Evolutionary conservation across 129 eudicot genomes (phyloP), one percentile per base, ranked within the genome.

Genomic region (Flaveria robusta): DNA sequence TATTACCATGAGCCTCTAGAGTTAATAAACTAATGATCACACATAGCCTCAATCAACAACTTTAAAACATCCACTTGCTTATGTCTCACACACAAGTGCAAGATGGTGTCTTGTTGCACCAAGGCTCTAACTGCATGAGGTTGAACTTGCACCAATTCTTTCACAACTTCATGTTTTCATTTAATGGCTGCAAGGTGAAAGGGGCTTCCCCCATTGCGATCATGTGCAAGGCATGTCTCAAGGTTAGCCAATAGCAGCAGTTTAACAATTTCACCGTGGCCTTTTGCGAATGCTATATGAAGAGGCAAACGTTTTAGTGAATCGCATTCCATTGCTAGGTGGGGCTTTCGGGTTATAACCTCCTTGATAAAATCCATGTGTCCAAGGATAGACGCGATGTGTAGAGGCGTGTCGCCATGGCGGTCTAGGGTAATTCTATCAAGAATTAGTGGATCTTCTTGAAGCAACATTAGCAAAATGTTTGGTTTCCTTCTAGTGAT

Each of bases 271-370:
- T 71, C 84, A 10, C 47, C 51, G 41, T 82, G 55, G 13, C 93
- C 90, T 39, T 88, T 86, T 1, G 85, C 82, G 0, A 88, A 83
- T 22, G 93, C 88, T 72, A 83, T 3, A 72, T 88, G 93, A 74
- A 88, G 88, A 0, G 93, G 75, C 60, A 83, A 42, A 0, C 68
- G 72, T 24, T 46, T 66, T 20, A n/a, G 74, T 58, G 84, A 87
- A 67, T 88, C 86, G 1, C 77, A 41, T 55, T 81, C 85, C 2
- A 3, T 47, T 7, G 83, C 81, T 10, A 89, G 76, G 14, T 82
- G 49, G 2, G 89, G 89, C 11, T 82, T 82, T 52, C 56, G 74
- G 2, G 0, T 27, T n/a, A 89, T 3, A 39, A 89, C 63, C 43
- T 81, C 67, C 0, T 31, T 70, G 1, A 77, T 80, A 27, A 89